Evolutionary conservation across 1,284 basidiomycete species (phyloP), one percentile per base, ranked within the genome.

Genomic region (Bjerkandera adusta): DNA sequence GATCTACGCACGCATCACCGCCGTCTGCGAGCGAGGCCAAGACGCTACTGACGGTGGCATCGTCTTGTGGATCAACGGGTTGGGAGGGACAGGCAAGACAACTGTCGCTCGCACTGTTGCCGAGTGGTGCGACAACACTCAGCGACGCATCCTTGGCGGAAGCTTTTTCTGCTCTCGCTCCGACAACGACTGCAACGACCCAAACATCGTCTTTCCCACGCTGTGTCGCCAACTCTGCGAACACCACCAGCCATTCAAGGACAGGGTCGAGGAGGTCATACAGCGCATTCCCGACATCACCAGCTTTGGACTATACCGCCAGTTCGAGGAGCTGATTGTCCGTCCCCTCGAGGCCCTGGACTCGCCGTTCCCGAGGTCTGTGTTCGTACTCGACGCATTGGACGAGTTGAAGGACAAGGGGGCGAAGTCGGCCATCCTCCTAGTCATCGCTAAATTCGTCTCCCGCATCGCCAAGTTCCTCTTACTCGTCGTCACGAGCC

Each of bases 111-210:
- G 44, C 11, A 52, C 51, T 21, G 36, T 55, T 34, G 49, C 53
- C 2, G n/a, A 49, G 10, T 37, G 37, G 15, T 47, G 36, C 30
- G 33, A 49, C 12, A 35, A 35, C n/a, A n/a, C n/a, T n/a, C n/a
- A n/a, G 12, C 25, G 22, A 3, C 25, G 18, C 10, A 36, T 35
- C 20, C 61, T 65, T 3, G 64, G 60, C 4, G 64, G 62, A 3
- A 63, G 55, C 27, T 65, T 67, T 48, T 68, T 66, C 50, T 67
- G 61, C 36, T 61, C 63, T 5, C 53, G 63, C 0, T 52, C 57
- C 21, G 25, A 44, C 27, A 51, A 34, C 0, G 52, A 57, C 0
- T 50, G 52, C 41, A 58, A 57, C 36, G 49, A 57, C 29, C 36
- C 52, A 0, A 29, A 50, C 3, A 36, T 58, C 3, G 44, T 64